These are phyloP conservation scores for Colletotrichum sansevieriae DNA, from an alignment of 2,329 filamentous ascomycete species.

Conservation along the genomic window DNA sequence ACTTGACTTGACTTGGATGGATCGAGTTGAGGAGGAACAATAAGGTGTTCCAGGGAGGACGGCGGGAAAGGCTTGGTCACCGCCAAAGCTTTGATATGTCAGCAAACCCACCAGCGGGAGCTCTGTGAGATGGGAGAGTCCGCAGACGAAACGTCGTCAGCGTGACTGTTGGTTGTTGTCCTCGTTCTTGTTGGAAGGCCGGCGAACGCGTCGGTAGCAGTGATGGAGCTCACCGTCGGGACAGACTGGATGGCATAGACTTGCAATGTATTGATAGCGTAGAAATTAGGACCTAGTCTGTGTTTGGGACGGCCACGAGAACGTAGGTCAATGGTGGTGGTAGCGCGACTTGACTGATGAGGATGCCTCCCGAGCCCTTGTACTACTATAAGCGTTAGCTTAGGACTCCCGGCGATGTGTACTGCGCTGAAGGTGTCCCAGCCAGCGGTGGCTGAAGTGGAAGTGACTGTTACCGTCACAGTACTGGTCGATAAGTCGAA, in stretches of 20 bases:
- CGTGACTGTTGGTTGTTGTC: conserved; percentile 12
- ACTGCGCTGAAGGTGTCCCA: neutral
- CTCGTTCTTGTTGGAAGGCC: conserved; percentile 9
- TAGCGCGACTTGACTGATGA: conserved; percentile 1
- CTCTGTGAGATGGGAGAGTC: conserved; percentile 10
- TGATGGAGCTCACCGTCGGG: neutral
- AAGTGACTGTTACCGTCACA: conserved; percentile 2
- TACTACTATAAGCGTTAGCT: conserved; percentile 4
- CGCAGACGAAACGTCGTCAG: conserved; percentile 19
- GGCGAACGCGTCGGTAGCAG: conserved; percentile 22
- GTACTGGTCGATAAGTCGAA: conserved; percentile 4
- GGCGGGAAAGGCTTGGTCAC: conserved; percentile 36
- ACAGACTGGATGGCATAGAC: neutral
- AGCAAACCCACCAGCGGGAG: conserved; percentile 28
- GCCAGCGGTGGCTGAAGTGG: conserved; percentile 14
- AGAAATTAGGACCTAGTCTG: neutral
- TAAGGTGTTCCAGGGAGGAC: conserved; percentile 39
- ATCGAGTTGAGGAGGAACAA: conserved; percentile 29
- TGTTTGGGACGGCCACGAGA: conserved; percentile 1
- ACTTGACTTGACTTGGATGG: neutral
- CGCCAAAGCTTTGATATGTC: conserved; percentile 33
- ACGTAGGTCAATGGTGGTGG: conserved; percentile 5
- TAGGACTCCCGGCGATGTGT: neutral
- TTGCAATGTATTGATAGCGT: neutral
- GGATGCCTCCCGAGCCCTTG: conserved; percentile 21